A percentile compares a stretch with the other conserved stretches of the same genome.
Conservation (phyloP, 805 yeast genomes). For the Sugiyamaella valdiviana region DNA sequence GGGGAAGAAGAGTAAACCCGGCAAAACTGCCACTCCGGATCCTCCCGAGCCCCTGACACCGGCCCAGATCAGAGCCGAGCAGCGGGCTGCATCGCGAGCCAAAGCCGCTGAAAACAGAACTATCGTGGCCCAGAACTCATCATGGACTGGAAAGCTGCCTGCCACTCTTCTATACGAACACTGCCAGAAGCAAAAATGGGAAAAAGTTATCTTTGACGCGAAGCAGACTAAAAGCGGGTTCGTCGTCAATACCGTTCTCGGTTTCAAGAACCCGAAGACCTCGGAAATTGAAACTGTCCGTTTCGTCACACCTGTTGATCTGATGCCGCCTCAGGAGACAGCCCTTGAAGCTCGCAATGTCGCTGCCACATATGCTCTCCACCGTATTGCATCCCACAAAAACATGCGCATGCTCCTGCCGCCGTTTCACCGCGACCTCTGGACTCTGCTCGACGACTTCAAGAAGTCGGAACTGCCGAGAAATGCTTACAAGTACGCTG, state of each 20-base stretch:
- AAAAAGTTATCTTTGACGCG: slow-evolving; percentile 71
- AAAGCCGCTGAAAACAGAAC: slow-evolving; percentile 16
- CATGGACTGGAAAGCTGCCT: slow-evolving; percentile 96
- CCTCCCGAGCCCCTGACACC: background rate
- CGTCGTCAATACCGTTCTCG: slow-evolving; percentile 56
- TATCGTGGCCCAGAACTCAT: slow-evolving; percentile 27
- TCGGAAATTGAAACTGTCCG: slow-evolving; percentile 54
- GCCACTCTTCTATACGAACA: slow-evolving; percentile 78
- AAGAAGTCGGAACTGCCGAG: slow-evolving; percentile 45
- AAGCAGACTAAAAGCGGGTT: slow-evolving; percentile 48
- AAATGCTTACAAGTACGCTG: slow-evolving; percentile 51
- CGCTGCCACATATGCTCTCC: slow-evolving; percentile 85
- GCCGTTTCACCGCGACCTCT: slow-evolving; percentile 66
- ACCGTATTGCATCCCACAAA: slow-evolving; percentile 70
- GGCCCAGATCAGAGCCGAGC: background rate
- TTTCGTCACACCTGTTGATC: slow-evolving; percentile 46
- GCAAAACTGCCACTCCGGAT: background rate
- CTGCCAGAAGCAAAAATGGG: slow-evolving; percentile 87
- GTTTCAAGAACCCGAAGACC: slow-evolving; percentile 77
- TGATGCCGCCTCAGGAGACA: slow-evolving; percentile 64
- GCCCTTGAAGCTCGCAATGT: slow-evolving; percentile 83
- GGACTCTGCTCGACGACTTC: slow-evolving; percentile 65
- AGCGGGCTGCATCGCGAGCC: slow-evolving; percentile 8
- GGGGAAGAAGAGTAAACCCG: background rate
- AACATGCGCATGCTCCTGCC: slow-evolving; percentile 86